Conservation (phyloP, 306 rosid species). For the Carpinus viminea region DNA sequence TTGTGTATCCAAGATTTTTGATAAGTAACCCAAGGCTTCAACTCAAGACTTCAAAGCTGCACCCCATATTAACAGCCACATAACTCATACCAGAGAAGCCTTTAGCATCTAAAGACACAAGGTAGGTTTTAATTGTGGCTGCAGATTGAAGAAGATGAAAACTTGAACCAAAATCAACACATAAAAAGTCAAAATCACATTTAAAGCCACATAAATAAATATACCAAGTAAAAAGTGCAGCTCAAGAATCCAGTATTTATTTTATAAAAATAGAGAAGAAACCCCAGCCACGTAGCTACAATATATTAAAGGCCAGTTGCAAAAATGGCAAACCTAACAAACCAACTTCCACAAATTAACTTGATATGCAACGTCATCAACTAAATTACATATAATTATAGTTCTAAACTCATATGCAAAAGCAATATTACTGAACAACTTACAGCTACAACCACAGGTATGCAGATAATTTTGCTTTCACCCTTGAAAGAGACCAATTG, state of each 20-base stretch:
- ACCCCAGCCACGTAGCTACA: background rate
- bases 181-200: background rate
- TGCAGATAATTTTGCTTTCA: conserved; percentile 66
- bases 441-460: conserved; percentile 84
- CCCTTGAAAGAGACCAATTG: conserved; percentile 67
- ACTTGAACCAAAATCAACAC: background rate
- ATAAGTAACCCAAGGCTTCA: background rate
- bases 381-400: background rate
- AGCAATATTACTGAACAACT: conserved; percentile 36
- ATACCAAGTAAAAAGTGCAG: background rate
- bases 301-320: background rate
- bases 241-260: background rate
- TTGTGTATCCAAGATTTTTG: background rate
- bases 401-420: background rate
- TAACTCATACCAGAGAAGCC: background rate
- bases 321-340: background rate
- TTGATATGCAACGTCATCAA: background rate
- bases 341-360: background rate
- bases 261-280: background rate
- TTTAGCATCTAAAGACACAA: background rate
- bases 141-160: background rate
- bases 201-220: background rate
- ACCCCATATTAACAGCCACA: background rate
- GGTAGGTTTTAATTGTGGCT: background rate
- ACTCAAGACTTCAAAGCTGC: background rate